Evolutionary conservation across 2,329 filamentous ascomycete genomes (phyloP), one percentile per base, ranked within the genome.

Genomic region (Colletotrichum sansevieriae): DNA sequence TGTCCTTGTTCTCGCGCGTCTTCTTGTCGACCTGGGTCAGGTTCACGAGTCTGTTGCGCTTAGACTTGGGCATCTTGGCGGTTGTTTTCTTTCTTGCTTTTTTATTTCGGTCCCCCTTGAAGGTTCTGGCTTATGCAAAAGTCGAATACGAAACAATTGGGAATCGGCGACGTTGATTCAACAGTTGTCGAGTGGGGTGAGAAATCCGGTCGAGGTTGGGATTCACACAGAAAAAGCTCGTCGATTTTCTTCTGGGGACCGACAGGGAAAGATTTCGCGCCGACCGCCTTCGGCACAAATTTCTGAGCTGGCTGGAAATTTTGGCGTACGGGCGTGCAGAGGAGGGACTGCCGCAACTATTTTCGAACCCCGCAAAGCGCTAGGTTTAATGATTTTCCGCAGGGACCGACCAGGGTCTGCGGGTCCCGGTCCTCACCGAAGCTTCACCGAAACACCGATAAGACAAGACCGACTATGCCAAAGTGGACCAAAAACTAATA

Each of bases 11-110:
- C 84, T 97, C 97, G 82, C 92, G 91, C 71, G 90, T 91, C 86
- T 98, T 98, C 86, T 97, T 98, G 81, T 89, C 85, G 76, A 96
- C 95, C 85, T 96, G 91, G 74, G 95, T 94, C 78, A 97, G 89
- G 85, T 97, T 92, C 74, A 97, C 90, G 81, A 97, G 87, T 83
- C 91, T 95, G 75, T 92, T 88, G 82, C 96, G 93, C 87, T 96
- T 98, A 72, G 96, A 98, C 85, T 97, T 95, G 79, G 96, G 96
- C 96, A 99, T 99, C 73, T 76, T 84, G 79, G 72, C 72, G 72
- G 72, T 62, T 52, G 39, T 63, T 29, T 39, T 25, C 54, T 41
- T 51, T 68, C 22, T 25, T 25, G 25, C 4, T 25, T 4, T 25
- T 54, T 55, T 62, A 11, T 25, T 41, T 39, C 8, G 33, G 33